Evolutionary conservation across 192 early-diverging fungal genomes (phyloP).

Genomic region (Gonapodya sp.): DNA sequence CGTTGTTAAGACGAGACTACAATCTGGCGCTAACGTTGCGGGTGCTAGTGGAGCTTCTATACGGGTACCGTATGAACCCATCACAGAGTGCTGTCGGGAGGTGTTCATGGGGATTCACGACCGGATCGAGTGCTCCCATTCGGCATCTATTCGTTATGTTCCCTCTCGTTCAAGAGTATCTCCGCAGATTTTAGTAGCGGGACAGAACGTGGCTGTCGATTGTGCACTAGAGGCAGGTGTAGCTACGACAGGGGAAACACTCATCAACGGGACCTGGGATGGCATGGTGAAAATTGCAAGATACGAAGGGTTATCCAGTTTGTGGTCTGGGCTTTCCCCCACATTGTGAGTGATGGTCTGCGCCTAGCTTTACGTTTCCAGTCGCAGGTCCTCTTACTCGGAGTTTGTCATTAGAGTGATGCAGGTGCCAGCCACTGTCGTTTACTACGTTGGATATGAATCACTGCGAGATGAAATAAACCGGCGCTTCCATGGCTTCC

Average conservation of each 20-base stretch:
- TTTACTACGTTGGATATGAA: slow-evolving; percentile 96
- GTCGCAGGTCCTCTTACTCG: too few relatives aligned
- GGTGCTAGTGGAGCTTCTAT: slow-evolving; percentile 14
- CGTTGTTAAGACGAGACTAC: slow-evolving; percentile 79
- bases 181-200: slow-evolving; percentile 12
- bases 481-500: slow-evolving; percentile 16
- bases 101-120: slow-evolving; percentile 23
- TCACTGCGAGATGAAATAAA: slow-evolving; percentile 50
- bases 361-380: not conserved
- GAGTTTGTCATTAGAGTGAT: too few relatives aligned
- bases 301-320: slow-evolving; percentile 63
- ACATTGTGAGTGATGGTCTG: slow-evolving; percentile 38
- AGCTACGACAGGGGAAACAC: not conserved
- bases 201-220: slow-evolving; percentile 21
- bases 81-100: slow-evolving; percentile 27
- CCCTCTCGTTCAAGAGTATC: slow-evolving; percentile 13
- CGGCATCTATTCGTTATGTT: not conserved
- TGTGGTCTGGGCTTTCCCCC: slow-evolving; percentile 83
- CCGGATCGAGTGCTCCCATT: not conserved
- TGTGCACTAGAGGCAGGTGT: slow-evolving; percentile 12
- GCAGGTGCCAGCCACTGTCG: slow-evolving; percentile 80
- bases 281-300: slow-evolving; percentile 67
- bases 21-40: slow-evolving; percentile 38
- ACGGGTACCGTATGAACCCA: slow-evolving; percentile 14
- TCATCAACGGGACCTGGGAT: slow-evolving; percentile 36